These are phyloP conservation scores for Macaranga tanarius DNA, from an alignment of 441 rosid genomes.

Conservation along the genomic window DNA sequence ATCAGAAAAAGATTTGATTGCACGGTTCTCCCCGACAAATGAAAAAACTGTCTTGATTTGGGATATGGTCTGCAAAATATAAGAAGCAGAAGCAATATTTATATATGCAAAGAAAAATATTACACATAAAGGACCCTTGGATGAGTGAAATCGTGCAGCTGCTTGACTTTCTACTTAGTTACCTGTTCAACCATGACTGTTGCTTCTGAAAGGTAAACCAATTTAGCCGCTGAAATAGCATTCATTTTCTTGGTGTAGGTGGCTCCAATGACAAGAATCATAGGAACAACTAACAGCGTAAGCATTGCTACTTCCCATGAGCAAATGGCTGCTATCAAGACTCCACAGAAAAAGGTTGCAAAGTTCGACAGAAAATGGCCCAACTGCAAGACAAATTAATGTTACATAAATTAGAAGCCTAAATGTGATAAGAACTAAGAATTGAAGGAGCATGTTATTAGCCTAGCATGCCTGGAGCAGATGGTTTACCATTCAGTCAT, in stretches of 20 bases:
- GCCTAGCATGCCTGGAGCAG: no score
- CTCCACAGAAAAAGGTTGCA: conserved; percentile 52
- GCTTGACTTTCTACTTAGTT: not conserved
- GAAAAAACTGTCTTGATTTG: conserved; percentile 69
- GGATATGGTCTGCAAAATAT: conserved; percentile 40
- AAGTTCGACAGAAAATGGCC: conserved; percentile 55
- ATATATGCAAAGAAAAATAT: not conserved
- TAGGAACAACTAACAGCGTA: conserved; percentile 46
- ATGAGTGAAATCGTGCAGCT: no score
- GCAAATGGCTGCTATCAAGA: conserved; percentile 54
- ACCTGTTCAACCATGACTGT: conserved; percentile 61
- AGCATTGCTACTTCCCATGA: conserved; percentile 61
- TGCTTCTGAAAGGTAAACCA: conserved; percentile 50
- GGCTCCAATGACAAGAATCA: conserved; percentile 56
- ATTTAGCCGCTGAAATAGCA: conserved; percentile 42
- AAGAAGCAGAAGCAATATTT: not conserved
- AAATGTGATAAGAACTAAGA: no score
- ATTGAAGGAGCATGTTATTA: no score
- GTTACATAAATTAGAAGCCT: not conserved
- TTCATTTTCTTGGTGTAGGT: conserved; percentile 62
- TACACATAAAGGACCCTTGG: not conserved
- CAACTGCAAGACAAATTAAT: conserved; percentile 32
- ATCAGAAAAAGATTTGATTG: conserved; percentile 44
- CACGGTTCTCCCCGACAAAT: conserved; percentile 56
- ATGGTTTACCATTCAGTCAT: no score